Evolutionary conservation across 2,329 filamentous ascomycete species (phyloP), one percentile per base, ranked within the genome.

Genomic region (Chaetomium sp.): DNA sequence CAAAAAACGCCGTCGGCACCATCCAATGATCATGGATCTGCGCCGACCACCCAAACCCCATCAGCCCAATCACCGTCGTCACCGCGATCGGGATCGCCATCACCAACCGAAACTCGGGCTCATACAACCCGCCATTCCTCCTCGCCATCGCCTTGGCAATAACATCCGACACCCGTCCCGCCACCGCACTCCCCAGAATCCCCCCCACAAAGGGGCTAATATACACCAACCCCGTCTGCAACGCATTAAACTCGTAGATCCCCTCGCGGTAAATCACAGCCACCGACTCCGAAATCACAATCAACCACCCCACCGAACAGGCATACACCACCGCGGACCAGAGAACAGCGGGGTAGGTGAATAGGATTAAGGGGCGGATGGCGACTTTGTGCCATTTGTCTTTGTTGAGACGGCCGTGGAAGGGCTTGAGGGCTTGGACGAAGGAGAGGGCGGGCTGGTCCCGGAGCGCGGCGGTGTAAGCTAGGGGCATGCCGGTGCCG

Each of bases 11-110:
- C 0, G 92, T 96, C 0, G 94, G 94, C 0, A 96, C 89, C 52
- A 96, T 95, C 88, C 89, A 97, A 27, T 79, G 76, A 65, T 96
- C 84, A 32, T 77, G 77, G 55, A 85, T 79, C 59, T 89, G 71
- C 0, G 87, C 89, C 8, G 87, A 91, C 94, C 92, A 97, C n/a
- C 92, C 92, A 66, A 94, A 97, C 2, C 91, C 92, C 85, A 96
- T 95, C 12, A 97, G 79, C 0, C 94, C 94, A 36, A 92, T 83
- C 1, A 85, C 83, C 0, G 91, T 96, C 3, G 84, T 84, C 53
- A 96, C 65, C 0, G 86, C 76, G 36, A 96, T 85, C 0, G 91
- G 92, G 3, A 86, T 72, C 0, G 84, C 89, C 92, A 97, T 96
- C 44, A 95, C 80, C 0, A 96, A 80, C 6, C 91, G 83, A 67